Percentiles rank a stretch among this genome's conserved stretches.
phyloP scores from a whole-genome alignment of 2,329 filamentous ascomycete species.

The Chaetothyriales sp. region DNA sequence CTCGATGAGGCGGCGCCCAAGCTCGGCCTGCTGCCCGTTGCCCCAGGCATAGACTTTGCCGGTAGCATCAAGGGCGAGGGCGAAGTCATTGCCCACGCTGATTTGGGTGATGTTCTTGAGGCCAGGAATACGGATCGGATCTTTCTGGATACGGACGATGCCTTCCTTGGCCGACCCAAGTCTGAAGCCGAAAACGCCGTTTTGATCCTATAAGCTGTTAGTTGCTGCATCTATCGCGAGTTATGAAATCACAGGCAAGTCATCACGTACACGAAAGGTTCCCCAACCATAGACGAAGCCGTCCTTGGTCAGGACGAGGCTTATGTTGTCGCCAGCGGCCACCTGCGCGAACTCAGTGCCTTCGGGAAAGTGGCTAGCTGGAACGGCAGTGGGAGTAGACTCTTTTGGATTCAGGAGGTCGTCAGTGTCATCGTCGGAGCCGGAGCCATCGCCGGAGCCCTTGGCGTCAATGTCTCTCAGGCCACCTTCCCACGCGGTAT shows the following conservation, averaged over 20 bases:
- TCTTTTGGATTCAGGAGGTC: slow-evolving; percentile 52
- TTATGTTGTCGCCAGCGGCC: slow-evolving; percentile 57
- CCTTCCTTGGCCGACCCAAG: slow-evolving; percentile 7
- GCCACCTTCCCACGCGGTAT: slow-evolving; percentile 41
- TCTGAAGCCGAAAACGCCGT: slow-evolving; percentile 42
- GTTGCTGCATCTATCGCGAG: background rate
- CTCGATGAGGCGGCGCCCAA: slow-evolving; percentile 48
- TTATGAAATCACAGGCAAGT: background rate
- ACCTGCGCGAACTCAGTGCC: slow-evolving; percentile 52
- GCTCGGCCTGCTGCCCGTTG: slow-evolving; percentile 53
- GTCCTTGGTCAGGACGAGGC: slow-evolving; percentile 59
- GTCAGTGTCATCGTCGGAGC: background rate
- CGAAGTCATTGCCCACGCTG: slow-evolving; percentile 55
- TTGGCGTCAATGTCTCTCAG: slow-evolving; percentile 14
- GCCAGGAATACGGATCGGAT: slow-evolving; percentile 31
- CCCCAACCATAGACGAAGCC: slow-evolving; percentile 73
- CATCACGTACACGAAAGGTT: slow-evolving; percentile 52
- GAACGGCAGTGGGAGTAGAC: slow-evolving; percentile 48
- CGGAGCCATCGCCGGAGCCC: slow-evolving; percentile 23
- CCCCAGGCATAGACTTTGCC: slow-evolving; percentile 57
- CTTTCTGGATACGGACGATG: slow-evolving; percentile 26
- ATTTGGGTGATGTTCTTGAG: slow-evolving; percentile 52
- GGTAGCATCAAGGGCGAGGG: slow-evolving; percentile 50
- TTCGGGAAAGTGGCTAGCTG: slow-evolving; percentile 38
- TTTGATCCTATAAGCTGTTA: slow-evolving; percentile 31